Conservation (phyloP, 2,329 filamentous ascomycete species). For the Penicillium sp. region DNA sequence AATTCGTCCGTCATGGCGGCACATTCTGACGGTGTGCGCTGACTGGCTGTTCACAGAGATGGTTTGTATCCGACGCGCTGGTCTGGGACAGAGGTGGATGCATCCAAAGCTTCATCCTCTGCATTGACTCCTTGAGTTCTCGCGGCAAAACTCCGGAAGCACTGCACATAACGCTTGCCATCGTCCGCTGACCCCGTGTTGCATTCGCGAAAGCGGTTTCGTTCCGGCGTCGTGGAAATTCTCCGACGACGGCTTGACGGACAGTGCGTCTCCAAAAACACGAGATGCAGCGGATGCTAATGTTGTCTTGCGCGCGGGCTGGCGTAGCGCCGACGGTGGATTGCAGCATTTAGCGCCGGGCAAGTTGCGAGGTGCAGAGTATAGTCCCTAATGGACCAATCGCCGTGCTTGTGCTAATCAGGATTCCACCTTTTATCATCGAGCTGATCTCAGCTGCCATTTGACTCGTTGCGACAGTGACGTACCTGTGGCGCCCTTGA, state of each 20-base stretch:
- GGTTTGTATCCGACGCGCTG: neutral
- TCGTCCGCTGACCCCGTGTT: constrained; percentile 1
- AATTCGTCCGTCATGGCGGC: neutral
- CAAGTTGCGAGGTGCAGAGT: neutral
- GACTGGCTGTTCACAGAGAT: neutral
- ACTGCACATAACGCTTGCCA: neutral
- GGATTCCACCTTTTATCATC: neutral
- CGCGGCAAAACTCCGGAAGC: constrained; percentile 9
- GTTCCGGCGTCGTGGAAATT: neutral
- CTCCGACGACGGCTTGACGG: neutral
- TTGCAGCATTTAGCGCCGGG: neutral
- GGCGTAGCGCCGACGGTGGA: neutral
- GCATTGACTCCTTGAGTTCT: neutral
- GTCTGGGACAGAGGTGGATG: neutral
- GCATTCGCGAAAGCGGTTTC: neutral
- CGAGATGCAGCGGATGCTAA: constrained; percentile 1
- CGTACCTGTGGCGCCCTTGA: neutral
- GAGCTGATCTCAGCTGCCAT: neutral
- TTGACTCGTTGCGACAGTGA: neutral
- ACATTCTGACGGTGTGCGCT: neutral
- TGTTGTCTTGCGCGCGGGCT: neutral
- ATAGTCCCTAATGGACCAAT: neutral
- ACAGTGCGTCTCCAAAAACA: neutral
- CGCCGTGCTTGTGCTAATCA: constrained; percentile 1
- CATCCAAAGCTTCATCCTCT: neutral